phyloP scores from a whole-genome alignment of 371 early-diverging fungal species.

The Capillidium rhysosporum region DNA sequence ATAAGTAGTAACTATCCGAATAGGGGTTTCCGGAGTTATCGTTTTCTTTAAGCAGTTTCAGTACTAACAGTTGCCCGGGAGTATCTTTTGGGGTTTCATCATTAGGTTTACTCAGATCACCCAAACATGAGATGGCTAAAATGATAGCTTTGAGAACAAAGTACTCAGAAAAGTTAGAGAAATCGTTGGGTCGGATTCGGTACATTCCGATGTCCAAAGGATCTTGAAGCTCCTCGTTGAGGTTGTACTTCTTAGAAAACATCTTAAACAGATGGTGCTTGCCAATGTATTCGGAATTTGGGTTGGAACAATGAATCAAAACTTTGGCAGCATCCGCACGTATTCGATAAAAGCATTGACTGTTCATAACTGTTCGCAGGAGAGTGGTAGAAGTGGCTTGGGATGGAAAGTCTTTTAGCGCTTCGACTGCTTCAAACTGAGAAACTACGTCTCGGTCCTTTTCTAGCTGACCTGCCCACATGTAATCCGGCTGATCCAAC shows the following conservation, averaged over 20 bases:
- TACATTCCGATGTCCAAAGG: conserved; percentile 8
- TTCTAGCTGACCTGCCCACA: conserved; percentile 90
- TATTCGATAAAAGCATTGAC: conserved; percentile 73
- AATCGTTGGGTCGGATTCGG: conserved; percentile 72
- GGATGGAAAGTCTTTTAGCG: conserved; percentile 39
- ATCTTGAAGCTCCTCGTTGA: conserved; percentile 9
- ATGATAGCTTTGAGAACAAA: conserved; percentile 70
- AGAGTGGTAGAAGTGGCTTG: conserved; percentile 47
- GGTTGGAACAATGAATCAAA: conserved; percentile 47
- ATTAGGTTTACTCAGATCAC: conserved; percentile 20
- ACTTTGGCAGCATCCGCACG: conserved; percentile 83
- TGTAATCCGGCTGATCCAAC: conserved; percentile 87
- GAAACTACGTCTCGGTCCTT: conserved; percentile 91
- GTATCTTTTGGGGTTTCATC: conserved; percentile 44
- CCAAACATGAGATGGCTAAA: conserved; percentile 44
- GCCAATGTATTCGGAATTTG: conserved; percentile 40
- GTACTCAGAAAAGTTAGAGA: conserved; percentile 63
- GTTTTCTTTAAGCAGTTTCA: conserved; percentile 63
- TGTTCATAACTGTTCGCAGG: conserved; percentile 58
- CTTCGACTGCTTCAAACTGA: conserved; percentile 72
- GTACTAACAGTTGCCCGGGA: conserved; percentile 18
- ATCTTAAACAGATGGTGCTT: conserved; percentile 50
- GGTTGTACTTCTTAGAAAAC: conserved; percentile 56
- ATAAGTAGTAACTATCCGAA: conserved; percentile 62
- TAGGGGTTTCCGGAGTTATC: conserved; percentile 79